Evolutionary conservation across 352 stramenopile species (phyloP), one percentile per base, ranked within the genome.

Genomic region (Phytophthora idaei): DNA sequence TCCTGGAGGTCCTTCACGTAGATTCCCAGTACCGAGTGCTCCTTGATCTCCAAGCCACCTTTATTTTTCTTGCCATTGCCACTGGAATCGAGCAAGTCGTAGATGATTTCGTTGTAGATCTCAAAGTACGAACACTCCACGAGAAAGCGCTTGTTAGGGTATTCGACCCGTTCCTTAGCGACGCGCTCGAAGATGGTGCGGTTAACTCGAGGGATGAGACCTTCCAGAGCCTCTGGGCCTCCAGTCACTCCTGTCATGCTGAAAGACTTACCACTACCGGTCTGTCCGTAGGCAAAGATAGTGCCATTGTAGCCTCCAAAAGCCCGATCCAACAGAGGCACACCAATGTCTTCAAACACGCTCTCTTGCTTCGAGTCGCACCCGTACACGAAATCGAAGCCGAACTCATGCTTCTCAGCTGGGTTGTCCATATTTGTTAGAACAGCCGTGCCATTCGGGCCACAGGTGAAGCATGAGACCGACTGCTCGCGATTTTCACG

Each of bases 51-150:
- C 17, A 98, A 80, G 2, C 90, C 89, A 34, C 84, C 85, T 66
- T 94, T 92, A 67, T 85, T 90, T 31, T 96, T 94, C 78, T 96
- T 97, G 44, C 74, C 62, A 51, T 93, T 92, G n/a, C 83, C 81
- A 31, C 73, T 96, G 9, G 90, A 87, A 57, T 97, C 83, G 8
- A 99, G 80, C 46, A 98, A 74, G 69, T 99, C 95, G 64, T 96
- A 98, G 57, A 98, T 97, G 47, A 94, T 94, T 73, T 98, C 95
- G 61, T 98, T 98, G 79, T 98, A 98, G 49, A 99, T 98, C 67
- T 99, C 95, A 61, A 98, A 94, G 77, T 97, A 98, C 12, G 92
- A 98, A 36, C 86, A 96, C 56, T 95, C 88, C 21, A 98, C 86
- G 7, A 98, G 72, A 64, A 95, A 98, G 41, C 85, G 74, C 25